A percentile compares a stretch with the other conserved stretches of the same genome.
phyloP scores from a whole-genome alignment of 805 yeast genomes.

The Cyberlindnera saturnus region DNA sequence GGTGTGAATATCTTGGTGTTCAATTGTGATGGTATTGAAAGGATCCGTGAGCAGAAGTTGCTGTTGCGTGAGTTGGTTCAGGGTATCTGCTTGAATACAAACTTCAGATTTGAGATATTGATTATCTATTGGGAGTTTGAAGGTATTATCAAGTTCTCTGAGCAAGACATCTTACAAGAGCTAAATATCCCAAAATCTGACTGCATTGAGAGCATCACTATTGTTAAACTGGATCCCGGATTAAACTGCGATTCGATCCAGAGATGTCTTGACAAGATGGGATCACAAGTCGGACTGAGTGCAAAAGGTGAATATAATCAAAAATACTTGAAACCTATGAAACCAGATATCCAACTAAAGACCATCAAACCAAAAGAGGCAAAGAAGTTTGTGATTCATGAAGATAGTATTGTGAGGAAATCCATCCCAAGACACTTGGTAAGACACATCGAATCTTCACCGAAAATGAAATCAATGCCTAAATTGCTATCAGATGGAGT shows the following conservation, averaged over 20 bases:
- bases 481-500: constrained; percentile 11
- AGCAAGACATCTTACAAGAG: constrained; percentile 25
- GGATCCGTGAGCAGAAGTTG: constrained; percentile 25
- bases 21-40: constrained; percentile 31
- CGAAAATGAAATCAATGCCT: constrained; percentile 16
- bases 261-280: constrained; percentile 20
- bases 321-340: constrained; percentile 3
- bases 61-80: constrained; percentile 28
- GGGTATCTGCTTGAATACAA: constrained; percentile 29
- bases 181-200: constrained; percentile 23
- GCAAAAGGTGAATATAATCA: constrained; percentile 28
- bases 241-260: constrained; percentile 21
- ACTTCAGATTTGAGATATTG: constrained; percentile 27
- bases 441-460: constrained; percentile 13
- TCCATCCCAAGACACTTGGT: constrained; percentile 10
- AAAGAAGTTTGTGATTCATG: not conserved
- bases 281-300: constrained; percentile 22
- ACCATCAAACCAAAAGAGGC: too few relatives aligned
- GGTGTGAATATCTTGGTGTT: constrained; percentile 30
- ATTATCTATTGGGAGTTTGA: constrained; percentile 36
- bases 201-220: constrained; percentile 24
- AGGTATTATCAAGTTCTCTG: constrained; percentile 21
- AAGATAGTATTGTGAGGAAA: not conserved
- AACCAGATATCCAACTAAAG: too few relatives aligned
- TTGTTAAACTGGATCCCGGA: constrained; percentile 25